Evolutionary conservation across 768 basidiomycete species (phyloP).

Genomic region (Boletus sp.): DNA sequence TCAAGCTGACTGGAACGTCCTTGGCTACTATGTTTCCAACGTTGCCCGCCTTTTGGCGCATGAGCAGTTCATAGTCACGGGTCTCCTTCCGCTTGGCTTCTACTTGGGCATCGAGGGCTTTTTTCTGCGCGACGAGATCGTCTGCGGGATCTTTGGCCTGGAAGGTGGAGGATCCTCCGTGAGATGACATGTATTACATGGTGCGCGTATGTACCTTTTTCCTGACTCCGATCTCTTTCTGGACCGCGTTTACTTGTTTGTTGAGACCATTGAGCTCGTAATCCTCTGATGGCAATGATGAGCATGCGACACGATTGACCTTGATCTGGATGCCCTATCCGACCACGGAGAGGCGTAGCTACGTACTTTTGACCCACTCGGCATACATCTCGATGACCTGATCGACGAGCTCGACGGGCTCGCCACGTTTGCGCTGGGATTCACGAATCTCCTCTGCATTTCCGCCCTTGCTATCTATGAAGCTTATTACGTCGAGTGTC

Average conservation of each 20-base stretch:
- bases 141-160: slow-evolving; percentile 92
- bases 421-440: slow-evolving; percentile 88
- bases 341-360: not conserved
- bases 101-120: slow-evolving; percentile 77
- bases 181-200: not conserved
- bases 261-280: slow-evolving; percentile 75
- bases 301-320: not conserved
- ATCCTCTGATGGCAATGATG: slow-evolving; percentile 55
- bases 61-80: slow-evolving; percentile 68
- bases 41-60: slow-evolving; percentile 76
- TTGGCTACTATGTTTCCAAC: slow-evolving; percentile 94
- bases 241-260: slow-evolving; percentile 84
- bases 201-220: slow-evolving; percentile 65
- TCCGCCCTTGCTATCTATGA: slow-evolving; percentile 87
- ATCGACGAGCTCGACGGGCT: slow-evolving; percentile 88
- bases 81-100: slow-evolving; percentile 72
- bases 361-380: slow-evolving; percentile 93
- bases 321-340: not conserved
- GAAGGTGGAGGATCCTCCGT: not conserved
- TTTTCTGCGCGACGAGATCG: slow-evolving; percentile 82
- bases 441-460: slow-evolving; percentile 87
- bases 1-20: slow-evolving; percentile 77
- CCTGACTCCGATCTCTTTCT: slow-evolving; percentile 92
- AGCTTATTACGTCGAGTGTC: slow-evolving; percentile 79
- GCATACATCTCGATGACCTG: slow-evolving; percentile 89